Evolutionary conservation across 306 rosid genomes (phyloP).

Genomic region (Styphnolobium japonicum): DNA sequence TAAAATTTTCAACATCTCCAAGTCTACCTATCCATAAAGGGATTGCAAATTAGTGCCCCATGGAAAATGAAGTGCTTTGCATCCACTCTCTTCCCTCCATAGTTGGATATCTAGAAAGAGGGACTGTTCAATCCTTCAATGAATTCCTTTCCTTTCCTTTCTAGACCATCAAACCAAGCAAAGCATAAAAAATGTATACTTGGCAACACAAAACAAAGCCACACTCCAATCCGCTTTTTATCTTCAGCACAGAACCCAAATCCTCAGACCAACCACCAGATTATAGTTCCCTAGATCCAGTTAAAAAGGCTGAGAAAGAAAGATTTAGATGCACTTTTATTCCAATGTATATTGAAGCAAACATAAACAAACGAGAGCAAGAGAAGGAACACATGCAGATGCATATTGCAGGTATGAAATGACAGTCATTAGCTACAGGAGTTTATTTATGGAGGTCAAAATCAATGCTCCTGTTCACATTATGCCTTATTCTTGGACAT

Average conservation of each 20-base stretch:
- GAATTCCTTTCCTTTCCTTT: neutral
- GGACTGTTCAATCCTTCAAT: neutral
- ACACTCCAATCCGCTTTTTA: neutral
- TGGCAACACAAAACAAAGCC: neutral
- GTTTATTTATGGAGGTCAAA: neutral
- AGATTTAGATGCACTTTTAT: neutral
- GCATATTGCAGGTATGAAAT: neutral
- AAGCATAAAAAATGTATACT: neutral
- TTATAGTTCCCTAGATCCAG: neutral
- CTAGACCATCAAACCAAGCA: neutral
- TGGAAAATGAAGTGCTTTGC: neutral
- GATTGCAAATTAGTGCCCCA: neutral
- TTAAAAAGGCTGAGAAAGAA: neutral
- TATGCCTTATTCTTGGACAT: neutral
- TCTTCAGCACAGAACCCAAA: neutral
- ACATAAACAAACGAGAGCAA: neutral
- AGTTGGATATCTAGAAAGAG: neutral
- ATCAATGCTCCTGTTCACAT: neutral
- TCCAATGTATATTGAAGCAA: neutral
- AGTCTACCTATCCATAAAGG: neutral
- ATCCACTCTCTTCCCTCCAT: neutral
- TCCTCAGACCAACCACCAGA: neutral
- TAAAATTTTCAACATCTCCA: neutral
- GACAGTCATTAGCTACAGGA: neutral
- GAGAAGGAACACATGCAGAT: neutral